Evolutionary conservation across 345 rosid genomes (phyloP).

Genomic region (Eucalyptus sp.): DNA sequence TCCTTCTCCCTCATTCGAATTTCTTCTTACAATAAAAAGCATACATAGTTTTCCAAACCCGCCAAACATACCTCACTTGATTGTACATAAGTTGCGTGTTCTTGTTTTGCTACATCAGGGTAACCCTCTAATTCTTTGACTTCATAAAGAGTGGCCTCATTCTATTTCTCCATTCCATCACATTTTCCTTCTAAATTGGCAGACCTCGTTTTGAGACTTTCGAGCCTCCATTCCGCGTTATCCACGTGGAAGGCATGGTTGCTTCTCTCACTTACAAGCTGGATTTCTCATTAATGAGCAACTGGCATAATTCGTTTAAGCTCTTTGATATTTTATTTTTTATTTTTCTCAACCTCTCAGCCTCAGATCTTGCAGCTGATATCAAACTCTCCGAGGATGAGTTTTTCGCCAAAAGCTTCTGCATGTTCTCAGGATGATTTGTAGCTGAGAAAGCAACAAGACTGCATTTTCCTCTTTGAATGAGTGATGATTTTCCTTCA

Average conservation of each 20-base stretch:
- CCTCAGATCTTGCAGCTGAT: constrained; percentile 60
- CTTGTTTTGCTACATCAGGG: constrained; percentile 48
- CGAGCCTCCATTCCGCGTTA: constrained; percentile 43
- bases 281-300: constrained; percentile 70
- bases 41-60: constrained; percentile 56
- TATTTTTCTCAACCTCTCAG: constrained; percentile 45
- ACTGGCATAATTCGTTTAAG: constrained; percentile 58
- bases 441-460: constrained; percentile 71
- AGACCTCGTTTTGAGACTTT: constrained; percentile 50
- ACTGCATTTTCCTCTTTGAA: constrained; percentile 58
- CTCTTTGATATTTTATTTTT: constrained; percentile 22
- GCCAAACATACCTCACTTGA: constrained; percentile 54
- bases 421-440: constrained; percentile 61
- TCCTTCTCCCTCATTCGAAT: constrained; percentile 54
- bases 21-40: constrained; percentile 54
- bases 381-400: constrained; percentile 39
- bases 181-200: constrained; percentile 53
- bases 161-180: constrained; percentile 55
- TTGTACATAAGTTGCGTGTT: constrained; percentile 30
- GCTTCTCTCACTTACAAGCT: constrained; percentile 36
- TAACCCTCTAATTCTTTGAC: constrained; percentile 51
- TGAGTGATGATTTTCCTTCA: constrained; percentile 53
- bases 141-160: constrained; percentile 38
- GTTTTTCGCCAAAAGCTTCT: constrained; percentile 55
- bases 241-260: constrained; percentile 44